Percentiles rank a stretch among this genome's conserved stretches.
These are phyloP conservation scores for Metarhizium guizhouense DNA, from an alignment of 2,329 filamentous ascomycete species.

Conservation along the genomic window DNA sequence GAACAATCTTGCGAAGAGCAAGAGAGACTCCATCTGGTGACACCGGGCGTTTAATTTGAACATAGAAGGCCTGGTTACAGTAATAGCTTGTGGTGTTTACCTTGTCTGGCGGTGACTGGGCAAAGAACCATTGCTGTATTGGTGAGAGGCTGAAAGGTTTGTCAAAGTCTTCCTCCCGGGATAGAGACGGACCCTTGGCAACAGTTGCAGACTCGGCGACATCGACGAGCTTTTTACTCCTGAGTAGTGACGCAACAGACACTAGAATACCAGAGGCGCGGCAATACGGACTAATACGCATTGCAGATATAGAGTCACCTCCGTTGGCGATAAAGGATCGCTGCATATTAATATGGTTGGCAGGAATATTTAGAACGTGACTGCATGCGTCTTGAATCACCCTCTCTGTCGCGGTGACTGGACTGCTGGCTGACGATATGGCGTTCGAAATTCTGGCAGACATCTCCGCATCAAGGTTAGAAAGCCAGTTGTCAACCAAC, in stretches of 20 bases:
- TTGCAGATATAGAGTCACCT: constrained; percentile 9
- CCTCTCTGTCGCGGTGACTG: constrained; percentile 2
- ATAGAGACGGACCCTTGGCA: not conserved
- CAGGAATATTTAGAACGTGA: constrained; percentile 4
- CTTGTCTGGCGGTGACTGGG: constrained; percentile 2
- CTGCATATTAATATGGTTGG: constrained; percentile 3
- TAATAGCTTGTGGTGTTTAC: constrained; percentile 2
- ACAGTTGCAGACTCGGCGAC: not conserved
- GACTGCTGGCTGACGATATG: not conserved
- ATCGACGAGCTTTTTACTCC: not conserved
- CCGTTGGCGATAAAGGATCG: constrained; percentile 7
- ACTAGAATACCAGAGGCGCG: not conserved
- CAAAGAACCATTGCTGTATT: constrained; percentile 7
- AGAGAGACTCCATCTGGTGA: not conserved
- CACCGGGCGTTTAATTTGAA: not conserved
- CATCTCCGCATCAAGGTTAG: not conserved
- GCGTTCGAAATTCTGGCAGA: not conserved
- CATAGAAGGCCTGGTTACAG: constrained; percentile 4
- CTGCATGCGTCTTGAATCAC: constrained; percentile 5
- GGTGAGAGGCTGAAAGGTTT: constrained; percentile 4
- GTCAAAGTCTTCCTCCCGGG: constrained; percentile 1
- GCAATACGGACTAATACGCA: constrained; percentile 3
- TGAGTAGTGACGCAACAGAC: constrained; percentile 1
- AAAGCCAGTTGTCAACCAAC: not conserved
- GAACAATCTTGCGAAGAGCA: constrained; percentile 1